Evolutionary conservation across 345 rosid species (phyloP), one percentile per base, ranked within the genome.

Genomic region (Brassica carinata): DNA sequence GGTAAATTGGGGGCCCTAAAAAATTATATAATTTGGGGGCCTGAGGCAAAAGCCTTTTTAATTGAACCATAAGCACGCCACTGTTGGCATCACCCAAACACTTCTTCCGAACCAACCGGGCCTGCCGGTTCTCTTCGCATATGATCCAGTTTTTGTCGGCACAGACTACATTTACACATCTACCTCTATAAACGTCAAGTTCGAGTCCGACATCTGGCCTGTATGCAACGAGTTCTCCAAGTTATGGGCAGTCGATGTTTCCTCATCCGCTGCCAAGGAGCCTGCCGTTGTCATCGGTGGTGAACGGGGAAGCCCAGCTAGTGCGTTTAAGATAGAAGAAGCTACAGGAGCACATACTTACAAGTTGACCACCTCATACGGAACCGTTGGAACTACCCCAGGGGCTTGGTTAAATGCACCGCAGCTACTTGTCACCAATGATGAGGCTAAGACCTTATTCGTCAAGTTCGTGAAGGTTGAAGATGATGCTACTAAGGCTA

Each of bases 171-270:
- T 51, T 51, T 2, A 51, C 19, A 23, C 68, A 38, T 30, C 45
- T 7, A 9, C 11, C 5, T 5, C 0, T 53, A 18, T 75, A 27
- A 74, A 1, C 48, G 53, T 77, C 53, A 10, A 29, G 69, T 77
- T 69, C 69, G 2, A 2, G 64, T 62, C 75, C 15, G 13, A 18
- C 13, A 5, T 43, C 10, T 61, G 70, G 70, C 31, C 64, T 13
- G 10, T 62, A 7, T 77, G 81, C 70, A 45, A 18, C 5, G 48
- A 77, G 3, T 48, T 31, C 13, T 70, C 81, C 36, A 77, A 64
- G 71, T 18, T 71, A 0, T 77, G 76, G 81, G 9, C 14, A 48
- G 65, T 48, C 57, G 29, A 62, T 30, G 33, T 30, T 2, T 40
- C 30, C 36, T 19, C 65, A 23, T 34, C 64, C 5, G 7, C 15